Percentiles rank a stretch among this genome's conserved stretches.
These are phyloP conservation scores for Tricholoma sp. DNA, from an alignment of 768 basidiomycete genomes.

Conservation along the genomic window DNA sequence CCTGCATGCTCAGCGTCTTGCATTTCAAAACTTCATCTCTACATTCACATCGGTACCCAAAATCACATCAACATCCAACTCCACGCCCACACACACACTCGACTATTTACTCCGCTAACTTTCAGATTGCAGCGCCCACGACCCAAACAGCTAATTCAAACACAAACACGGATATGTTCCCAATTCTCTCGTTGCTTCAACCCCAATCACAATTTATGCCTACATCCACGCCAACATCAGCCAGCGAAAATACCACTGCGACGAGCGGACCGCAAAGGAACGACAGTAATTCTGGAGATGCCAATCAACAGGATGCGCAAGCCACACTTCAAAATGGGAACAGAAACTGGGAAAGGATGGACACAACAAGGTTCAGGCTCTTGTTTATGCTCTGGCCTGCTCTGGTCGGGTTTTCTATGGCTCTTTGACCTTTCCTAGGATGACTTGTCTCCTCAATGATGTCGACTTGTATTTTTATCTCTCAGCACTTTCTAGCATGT, in stretches of 20 bases:
- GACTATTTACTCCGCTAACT: constrained; percentile 48
- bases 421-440: constrained; percentile 10
- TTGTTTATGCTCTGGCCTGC: constrained; percentile 54
- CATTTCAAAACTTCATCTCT: constrained; percentile 25
- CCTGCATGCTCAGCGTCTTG: constrained; percentile 22
- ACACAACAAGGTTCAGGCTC: constrained; percentile 38
- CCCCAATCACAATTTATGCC: neutral
- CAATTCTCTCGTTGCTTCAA: neutral
- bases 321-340: neutral
- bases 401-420: constrained; percentile 52
- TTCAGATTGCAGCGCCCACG: constrained; percentile 31
- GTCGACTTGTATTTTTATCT: neutral
- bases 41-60: neutral
- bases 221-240: neutral
- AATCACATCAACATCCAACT: neutral
- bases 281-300: constrained; percentile 7
- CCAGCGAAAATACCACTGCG: neutral
- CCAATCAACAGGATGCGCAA: constrained; percentile 8
- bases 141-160: constrained; percentile 15
- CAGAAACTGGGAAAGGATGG: constrained; percentile 22
- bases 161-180: neutral
- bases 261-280: neutral
- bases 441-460: neutral
- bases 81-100: constrained; percentile 2
- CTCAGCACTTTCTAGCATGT: neutral